phyloP scores from a whole-genome alignment of 768 basidiomycete genomes.

The Lanmaoa rubissima region DNA sequence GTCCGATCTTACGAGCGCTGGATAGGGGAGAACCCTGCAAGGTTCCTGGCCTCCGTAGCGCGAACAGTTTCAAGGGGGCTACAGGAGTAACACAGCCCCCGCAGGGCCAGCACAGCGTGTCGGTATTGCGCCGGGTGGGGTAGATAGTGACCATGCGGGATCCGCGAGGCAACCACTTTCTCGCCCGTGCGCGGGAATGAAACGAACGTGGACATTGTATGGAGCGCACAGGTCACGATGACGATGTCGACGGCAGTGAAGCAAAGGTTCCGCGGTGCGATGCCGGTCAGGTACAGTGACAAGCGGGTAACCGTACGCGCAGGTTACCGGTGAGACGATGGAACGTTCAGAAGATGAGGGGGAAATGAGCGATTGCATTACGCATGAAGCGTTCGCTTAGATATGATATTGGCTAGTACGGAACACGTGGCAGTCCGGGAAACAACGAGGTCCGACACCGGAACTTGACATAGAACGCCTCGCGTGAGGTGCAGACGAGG shows the following conservation, averaged over 20 bases:
- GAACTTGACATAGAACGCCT: conserved; percentile 8
- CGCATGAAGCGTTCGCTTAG: conserved; percentile 22
- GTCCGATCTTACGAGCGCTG: background rate
- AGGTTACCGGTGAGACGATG: conserved; percentile 3
- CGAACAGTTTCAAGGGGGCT: conserved; percentile 16
- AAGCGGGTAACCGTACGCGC: conserved; percentile 12
- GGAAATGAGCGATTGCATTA: conserved; percentile 11
- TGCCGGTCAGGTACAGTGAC: conserved; percentile 21
- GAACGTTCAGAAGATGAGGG: conserved; percentile 11
- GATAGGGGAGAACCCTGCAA: background rate
- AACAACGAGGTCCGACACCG: conserved; percentile 26
- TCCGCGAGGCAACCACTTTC: conserved; percentile 27
- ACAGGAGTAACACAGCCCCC: conserved; percentile 19
- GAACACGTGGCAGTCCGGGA: conserved; percentile 18
- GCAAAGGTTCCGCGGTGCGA: conserved; percentile 13
- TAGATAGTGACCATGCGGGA: conserved; percentile 27
- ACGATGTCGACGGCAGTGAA: conserved; percentile 17
- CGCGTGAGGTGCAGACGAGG: conserved; percentile 1
- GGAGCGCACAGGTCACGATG: conserved; percentile 22
- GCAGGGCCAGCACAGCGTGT: conserved; percentile 7
- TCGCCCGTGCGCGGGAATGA: conserved; percentile 30
- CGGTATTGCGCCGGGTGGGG: conserved; percentile 16
- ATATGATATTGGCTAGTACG: conserved; percentile 19
- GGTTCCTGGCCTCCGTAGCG: background rate
- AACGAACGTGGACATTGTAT: conserved; percentile 17